phyloP scores from a whole-genome alignment of 1,139 yeast species.

The Nakaseomyces glabratus region DNA sequence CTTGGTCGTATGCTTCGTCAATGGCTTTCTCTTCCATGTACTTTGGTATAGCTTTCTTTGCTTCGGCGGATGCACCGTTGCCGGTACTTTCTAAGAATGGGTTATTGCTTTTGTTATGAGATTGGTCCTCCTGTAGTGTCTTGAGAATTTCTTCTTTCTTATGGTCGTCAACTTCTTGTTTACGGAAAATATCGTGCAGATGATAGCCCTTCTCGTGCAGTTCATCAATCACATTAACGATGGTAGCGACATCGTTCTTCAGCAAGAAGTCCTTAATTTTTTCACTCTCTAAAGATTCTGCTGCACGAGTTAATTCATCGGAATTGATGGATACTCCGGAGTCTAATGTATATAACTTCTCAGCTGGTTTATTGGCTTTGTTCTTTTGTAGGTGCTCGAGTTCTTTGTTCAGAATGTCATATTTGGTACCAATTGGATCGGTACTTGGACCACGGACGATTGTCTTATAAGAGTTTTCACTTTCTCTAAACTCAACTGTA shows the following conservation, averaged over 20 bases:
- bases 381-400: conserved; percentile 6
- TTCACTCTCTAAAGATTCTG: conserved; percentile 40
- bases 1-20: conserved; percentile 44
- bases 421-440: conserved; percentile 6
- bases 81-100: neutral
- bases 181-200: conserved; percentile 43
- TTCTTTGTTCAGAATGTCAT: conserved; percentile 13
- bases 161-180: conserved; percentile 11
- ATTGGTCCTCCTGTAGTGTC: neutral
- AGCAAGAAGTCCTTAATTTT: conserved; percentile 43
- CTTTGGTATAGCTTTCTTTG: conserved; percentile 9
- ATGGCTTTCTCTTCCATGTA: conserved; percentile 31
- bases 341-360: neutral
- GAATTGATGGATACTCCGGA: conserved; percentile 12
- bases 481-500: conserved; percentile 20
- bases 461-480: conserved; percentile 11
- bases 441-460: conserved; percentile 3
- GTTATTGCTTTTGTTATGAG: neutral
- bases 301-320: conserved; percentile 18
- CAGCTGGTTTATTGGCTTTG: neutral
- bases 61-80: neutral
- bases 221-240: conserved; percentile 41
- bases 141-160: conserved; percentile 4
- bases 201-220: conserved; percentile 46
- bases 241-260: conserved; percentile 45